A percentile compares a stretch with the other conserved stretches of the same genome.
phyloP scores from a whole-genome alignment of 306 rosid genomes.

The Betula pendula region DNA sequence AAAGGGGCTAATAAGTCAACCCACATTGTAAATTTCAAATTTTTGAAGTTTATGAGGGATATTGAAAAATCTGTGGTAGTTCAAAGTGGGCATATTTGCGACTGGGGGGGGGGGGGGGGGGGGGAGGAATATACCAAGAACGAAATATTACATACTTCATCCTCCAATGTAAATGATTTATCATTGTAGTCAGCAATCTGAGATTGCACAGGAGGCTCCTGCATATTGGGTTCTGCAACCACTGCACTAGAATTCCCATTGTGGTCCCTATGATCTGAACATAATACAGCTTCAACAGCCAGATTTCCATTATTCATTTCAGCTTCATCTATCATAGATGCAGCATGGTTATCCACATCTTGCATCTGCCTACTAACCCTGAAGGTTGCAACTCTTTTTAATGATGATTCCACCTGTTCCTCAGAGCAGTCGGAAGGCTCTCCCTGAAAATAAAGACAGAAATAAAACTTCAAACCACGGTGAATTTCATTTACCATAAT shows the following conservation, averaged over 20 bases:
- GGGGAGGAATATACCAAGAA: conserved; percentile 15
- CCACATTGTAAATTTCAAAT: too few species aligned
- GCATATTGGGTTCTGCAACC: conserved; percentile 2
- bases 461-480: conserved; percentile 13
- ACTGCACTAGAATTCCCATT: neutral
- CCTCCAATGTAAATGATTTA: conserved; percentile 16
- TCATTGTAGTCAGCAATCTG: neutral
- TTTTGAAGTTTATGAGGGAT: too few species aligned
- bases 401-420: conserved; percentile 18
- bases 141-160: conserved; percentile 34
- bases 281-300: conserved; percentile 1
- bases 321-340: conserved; percentile 7
- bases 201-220: neutral
- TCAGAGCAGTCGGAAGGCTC: conserved; percentile 4
- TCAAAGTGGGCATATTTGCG: too few species aligned
- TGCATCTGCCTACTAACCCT: conserved; percentile 2
- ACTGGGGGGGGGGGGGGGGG: too few species aligned
- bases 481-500: conserved; percentile 1
- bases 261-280: conserved; percentile 7
- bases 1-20: too few species aligned
- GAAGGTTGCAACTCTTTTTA: conserved; percentile 3
- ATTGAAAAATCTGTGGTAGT: too few species aligned
- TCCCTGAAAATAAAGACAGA: conserved; percentile 15
- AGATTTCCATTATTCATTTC: conserved; percentile 16
- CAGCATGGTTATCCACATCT: conserved; percentile 3